Evolutionary conservation across 2,329 filamentous ascomycete genomes (phyloP).

Genomic region (Alternaria alternata): DNA sequence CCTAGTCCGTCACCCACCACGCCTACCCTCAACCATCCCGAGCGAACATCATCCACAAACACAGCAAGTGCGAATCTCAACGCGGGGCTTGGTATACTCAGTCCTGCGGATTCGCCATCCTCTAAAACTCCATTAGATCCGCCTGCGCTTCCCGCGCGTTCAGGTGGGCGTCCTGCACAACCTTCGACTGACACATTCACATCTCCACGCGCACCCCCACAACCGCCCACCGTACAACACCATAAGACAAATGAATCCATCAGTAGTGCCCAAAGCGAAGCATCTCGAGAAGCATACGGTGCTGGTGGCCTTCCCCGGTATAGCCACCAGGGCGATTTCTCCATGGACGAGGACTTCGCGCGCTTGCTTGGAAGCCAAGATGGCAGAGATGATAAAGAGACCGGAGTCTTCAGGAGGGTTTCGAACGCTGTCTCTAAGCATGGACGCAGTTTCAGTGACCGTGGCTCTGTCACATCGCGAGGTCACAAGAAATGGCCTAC

Average conservation of each 20-base stretch:
- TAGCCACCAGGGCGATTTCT: conserved; percentile 85
- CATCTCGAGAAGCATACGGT: conserved; percentile 38
- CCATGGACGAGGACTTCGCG: conserved; percentile 94
- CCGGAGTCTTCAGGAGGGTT: conserved; percentile 77
- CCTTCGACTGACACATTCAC: conserved; percentile 53
- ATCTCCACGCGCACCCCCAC: conserved; percentile 56
- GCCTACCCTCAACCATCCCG: conserved; percentile 49
- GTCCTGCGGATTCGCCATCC: conserved; percentile 53
- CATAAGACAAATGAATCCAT: conserved; percentile 56
- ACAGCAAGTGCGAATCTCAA: conserved; percentile 46
- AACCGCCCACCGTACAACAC: conserved; percentile 49
- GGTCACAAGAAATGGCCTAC: conserved; percentile 52
- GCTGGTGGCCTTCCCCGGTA: conserved; percentile 54
- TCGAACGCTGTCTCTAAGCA: conserved; percentile 90
- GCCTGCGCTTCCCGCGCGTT: conserved; percentile 56
- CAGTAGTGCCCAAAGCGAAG: conserved; percentile 55
- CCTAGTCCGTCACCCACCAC: conserved; percentile 50
- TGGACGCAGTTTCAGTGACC: conserved; percentile 83
- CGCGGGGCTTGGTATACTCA: conserved; percentile 54
- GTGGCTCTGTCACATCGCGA: conserved; percentile 49
- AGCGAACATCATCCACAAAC: conserved; percentile 51
- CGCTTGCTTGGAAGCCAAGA: conserved; percentile 82
- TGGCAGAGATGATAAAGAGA: conserved; percentile 53
- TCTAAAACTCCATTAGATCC: conserved; percentile 53
- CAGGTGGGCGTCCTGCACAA: conserved; percentile 56